A percentile compares a stretch with the other conserved stretches of the same genome.
phyloP scores from a whole-genome alignment of 2,329 filamentous ascomycete genomes.

The Magnaporthiopsis incrustans region DNA sequence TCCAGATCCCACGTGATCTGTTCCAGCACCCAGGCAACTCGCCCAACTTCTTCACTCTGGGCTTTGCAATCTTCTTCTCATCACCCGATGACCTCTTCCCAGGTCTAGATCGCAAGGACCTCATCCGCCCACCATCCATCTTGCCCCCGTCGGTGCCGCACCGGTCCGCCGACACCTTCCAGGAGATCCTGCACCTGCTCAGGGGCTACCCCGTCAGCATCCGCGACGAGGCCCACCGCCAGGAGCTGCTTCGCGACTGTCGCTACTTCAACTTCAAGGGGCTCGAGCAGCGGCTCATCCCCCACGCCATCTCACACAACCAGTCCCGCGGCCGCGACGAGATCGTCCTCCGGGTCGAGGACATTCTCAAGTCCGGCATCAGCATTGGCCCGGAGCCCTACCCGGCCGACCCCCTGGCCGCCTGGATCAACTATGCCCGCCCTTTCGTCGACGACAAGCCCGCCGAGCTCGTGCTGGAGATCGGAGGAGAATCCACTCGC shows the following conservation, averaged over 20 bases:
- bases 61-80: constrained; percentile 82
- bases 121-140: constrained; percentile 82
- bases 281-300: constrained; percentile 78
- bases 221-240: constrained; percentile 65
- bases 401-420: constrained; percentile 19
- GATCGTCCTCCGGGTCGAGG: constrained; percentile 72
- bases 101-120: constrained; percentile 66
- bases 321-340: constrained; percentile 59
- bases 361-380: constrained; percentile 82
- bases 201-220: constrained; percentile 79
- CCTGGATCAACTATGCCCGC: constrained; percentile 70
- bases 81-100: constrained; percentile 76
- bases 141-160: constrained; percentile 73
- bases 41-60: constrained; percentile 93
- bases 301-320: constrained; percentile 70
- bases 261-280: constrained; percentile 91
- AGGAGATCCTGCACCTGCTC: constrained; percentile 72
- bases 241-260: constrained; percentile 73
- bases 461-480: constrained; percentile 72
- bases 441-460: constrained; percentile 74
- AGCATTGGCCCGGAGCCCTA: constrained; percentile 47
- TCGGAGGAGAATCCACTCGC: constrained; percentile 57
- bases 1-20: constrained; percentile 82
- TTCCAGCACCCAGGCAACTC: constrained; percentile 80
- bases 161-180: constrained; percentile 75